Evolutionary conservation across 129 eudicot species (phyloP).

Genomic region (Chrysanthemum seticuspe): DNA sequence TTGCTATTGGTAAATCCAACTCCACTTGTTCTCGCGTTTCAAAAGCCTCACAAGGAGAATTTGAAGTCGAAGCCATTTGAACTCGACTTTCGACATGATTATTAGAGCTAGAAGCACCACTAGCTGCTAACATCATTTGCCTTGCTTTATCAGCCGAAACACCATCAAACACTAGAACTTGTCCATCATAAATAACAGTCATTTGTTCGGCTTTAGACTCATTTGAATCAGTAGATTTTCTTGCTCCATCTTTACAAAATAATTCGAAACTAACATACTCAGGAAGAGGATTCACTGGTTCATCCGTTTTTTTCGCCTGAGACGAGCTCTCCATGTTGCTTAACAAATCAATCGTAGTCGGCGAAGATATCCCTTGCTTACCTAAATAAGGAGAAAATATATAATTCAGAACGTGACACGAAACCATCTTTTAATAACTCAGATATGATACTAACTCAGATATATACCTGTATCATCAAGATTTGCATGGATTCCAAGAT

Average conservation of each 20-base stretch:
- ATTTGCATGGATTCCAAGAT: constrained; percentile 34
- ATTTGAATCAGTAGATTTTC: constrained; percentile 3
- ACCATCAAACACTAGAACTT: constrained; percentile 56
- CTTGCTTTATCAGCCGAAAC: constrained; percentile 46
- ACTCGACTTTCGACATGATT: constrained; percentile 16
- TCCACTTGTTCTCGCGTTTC: constrained; percentile 20
- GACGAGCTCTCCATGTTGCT: constrained; percentile 26
- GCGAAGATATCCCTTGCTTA: constrained; percentile 17
- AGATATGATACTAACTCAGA: too few relatives aligned
- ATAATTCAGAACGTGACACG: neutral
- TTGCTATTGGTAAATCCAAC: constrained; percentile 58
- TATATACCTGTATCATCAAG: constrained; percentile 29
- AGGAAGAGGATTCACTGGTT: constrained; percentile 24
- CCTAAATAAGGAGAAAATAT: constrained; percentile 21
- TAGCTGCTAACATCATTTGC: constrained; percentile 45
- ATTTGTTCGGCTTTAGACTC: constrained; percentile 35
- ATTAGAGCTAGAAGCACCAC: neutral
- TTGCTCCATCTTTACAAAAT: neutral
- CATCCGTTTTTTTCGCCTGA: neutral
- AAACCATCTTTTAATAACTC: too few relatives aligned
- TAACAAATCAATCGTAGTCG: constrained; percentile 28
- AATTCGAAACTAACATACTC: constrained; percentile 10
- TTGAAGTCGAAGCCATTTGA: constrained; percentile 20
- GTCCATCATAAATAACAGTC: constrained; percentile 69
- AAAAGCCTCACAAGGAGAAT: neutral